phyloP scores from a whole-genome alignment of 2,329 filamentous ascomycete species.

The Cladosporium velox region DNA sequence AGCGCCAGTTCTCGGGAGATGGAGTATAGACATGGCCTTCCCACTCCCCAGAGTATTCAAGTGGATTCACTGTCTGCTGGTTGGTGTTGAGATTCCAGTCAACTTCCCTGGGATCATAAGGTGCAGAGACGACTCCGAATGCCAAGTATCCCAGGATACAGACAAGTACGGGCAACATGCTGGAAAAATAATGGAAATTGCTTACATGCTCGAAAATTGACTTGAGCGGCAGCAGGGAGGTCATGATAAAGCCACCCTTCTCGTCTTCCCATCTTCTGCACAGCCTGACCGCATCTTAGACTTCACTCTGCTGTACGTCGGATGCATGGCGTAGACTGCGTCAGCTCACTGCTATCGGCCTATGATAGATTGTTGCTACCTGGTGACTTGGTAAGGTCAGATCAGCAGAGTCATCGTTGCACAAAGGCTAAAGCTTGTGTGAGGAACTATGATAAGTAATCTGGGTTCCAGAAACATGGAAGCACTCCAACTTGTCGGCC shows the following conservation, averaged over 20 bases:
- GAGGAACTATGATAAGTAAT: background rate
- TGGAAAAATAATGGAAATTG: background rate
- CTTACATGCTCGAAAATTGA: background rate
- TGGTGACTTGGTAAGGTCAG: background rate
- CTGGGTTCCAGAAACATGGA: background rate
- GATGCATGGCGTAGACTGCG: background rate
- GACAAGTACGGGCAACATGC: background rate
- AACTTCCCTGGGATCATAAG: constrained; percentile 50
- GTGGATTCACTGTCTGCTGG: constrained; percentile 52
- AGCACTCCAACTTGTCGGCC: background rate
- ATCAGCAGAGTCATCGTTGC: background rate
- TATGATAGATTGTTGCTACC: background rate
- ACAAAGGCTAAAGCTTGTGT: background rate
- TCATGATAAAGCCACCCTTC: background rate
- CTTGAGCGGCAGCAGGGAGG: background rate
- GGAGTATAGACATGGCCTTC: constrained; percentile 53
- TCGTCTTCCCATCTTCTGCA: background rate
- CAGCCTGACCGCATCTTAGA: background rate
- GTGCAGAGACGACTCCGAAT: background rate
- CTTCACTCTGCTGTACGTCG: background rate
- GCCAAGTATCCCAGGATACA: background rate
- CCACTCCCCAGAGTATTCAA: constrained; percentile 61
- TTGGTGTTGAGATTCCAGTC: constrained; percentile 64
- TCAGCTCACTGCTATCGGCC: background rate
- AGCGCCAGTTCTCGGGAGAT: constrained; percentile 64